Percentiles rank a stretch among this genome's conserved stretches.
Evolutionary conservation across 805 yeast species (phyloP).

Genomic region (Candida ipomoeae): DNA sequence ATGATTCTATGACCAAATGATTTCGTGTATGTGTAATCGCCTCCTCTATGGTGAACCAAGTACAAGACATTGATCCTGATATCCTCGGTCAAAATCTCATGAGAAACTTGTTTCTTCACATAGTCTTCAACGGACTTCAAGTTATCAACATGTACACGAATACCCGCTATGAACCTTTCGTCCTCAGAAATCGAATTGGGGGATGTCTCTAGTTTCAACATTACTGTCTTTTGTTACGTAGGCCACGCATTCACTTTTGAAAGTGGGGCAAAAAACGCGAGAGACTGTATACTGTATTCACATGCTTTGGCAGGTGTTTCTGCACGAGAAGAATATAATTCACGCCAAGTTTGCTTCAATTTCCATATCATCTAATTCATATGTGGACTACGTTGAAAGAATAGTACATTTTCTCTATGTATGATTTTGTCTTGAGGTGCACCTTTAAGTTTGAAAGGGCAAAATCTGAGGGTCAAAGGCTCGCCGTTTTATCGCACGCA

Average conservation of each 20-base stretch:
- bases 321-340: not conserved
- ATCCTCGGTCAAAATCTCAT: conserved; percentile 10
- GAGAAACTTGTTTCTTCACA: not conserved
- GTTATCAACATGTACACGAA: conserved; percentile 26
- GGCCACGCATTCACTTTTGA: not conserved
- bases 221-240: not conserved
- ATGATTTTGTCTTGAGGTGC: not conserved
- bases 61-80: conserved; percentile 40
- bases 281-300: conserved; percentile 1
- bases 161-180: conserved; percentile 39
- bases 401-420: too few relatives aligned
- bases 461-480: not conserved
- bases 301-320: not conserved
- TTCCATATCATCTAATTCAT: not conserved
- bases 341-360: not conserved
- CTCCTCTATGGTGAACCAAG: conserved; percentile 45
- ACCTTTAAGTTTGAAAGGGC: not conserved
- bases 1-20: conserved; percentile 37
- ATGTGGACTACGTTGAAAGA: not conserved
- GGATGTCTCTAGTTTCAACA: conserved; percentile 14
- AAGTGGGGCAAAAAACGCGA: conserved; percentile 3
- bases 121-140: conserved; percentile 11
- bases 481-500: not conserved
- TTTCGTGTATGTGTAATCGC: conserved; percentile 35
- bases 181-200: conserved; percentile 5